Evolutionary conservation across 805 yeast genomes (phyloP), one percentile per base, ranked within the genome.

Genomic region (Myxozyma melibiosi): DNA sequence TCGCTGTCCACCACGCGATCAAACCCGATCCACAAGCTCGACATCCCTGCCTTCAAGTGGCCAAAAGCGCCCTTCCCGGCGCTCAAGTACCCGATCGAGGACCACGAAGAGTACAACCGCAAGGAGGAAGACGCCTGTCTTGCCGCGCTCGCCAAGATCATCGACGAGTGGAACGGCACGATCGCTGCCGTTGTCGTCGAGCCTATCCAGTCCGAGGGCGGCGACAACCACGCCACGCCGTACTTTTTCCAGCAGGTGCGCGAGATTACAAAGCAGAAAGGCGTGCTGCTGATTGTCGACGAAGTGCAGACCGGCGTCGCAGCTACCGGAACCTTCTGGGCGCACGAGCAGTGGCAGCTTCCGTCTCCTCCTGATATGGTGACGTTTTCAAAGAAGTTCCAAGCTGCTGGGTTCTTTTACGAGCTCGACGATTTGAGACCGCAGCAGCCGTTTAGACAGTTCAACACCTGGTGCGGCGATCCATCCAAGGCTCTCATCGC

Each of bases 381-480:
- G 57, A 88, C 95, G 6, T 88, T 88, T 77, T 85, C 92, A 66
- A 88, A 88, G 79, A 88, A 88, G 79, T 86, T 87, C 80, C 96
- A 88, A 77, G 80, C 90, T 53, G 95, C 96, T 40, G 96, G 96
- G 58, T 88, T 83, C 80, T 88, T 80, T 80, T 88, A 84, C 83
- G 83, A 81, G 67, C 82, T 84, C 74, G 84, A 86, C 46, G 85
- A 83, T 67, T 74, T 88, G 58, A 78, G 85, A 65, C 96, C 96
- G 68, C 78, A 83, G 73, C 72, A 74, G 68, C 84, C 95, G n/a
- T 88, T 85, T 80, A 83, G 96, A 73, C 95, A 88, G 78, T 88
- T 88, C 81, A 88, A 88, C 83, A 88, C 96, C 57, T 88, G 96
- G 96, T 86, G 92, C 76, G 96, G 96, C 68, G 96, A 88, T 75